Base-by-base conservation (phyloP, 495 filamentous ascomycete species). In the Xylaria telfairii region DNA sequence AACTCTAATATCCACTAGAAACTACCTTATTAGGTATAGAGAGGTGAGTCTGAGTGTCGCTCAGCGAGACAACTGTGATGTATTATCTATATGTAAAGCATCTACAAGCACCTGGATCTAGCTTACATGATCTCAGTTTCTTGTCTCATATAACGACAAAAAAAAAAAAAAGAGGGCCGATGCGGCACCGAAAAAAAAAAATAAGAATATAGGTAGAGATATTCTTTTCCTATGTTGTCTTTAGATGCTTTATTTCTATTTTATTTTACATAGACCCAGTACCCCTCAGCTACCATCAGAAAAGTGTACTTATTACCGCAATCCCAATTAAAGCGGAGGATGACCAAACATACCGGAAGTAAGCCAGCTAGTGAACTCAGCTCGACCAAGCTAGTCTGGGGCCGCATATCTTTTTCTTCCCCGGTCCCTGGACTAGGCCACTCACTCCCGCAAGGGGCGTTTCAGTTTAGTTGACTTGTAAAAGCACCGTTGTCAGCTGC, bases 321-420 rank as follows among this genome's bases (percentile, higher is more conserved):
- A 64, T 64, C 34, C 67, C 46, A 53, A 65, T 70, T 59, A 56
- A 65, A 54, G 68, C 61, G 68, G 61, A 70, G 61, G 49, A 61
- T 70, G 49, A 70, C 60, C 68, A 65, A 30, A 44, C 46, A 32
- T 60, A 37, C 41, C 68, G 68, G 61, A 34, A 70, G 68, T 56
- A 68, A 68, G 65, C 65, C 26, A 65, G 34, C 68, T 70, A 70
- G 68, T 62, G 24, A 70, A 34, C 41, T 70, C 68, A 70, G 68
- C 68, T 70, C 49, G 61, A 70, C 68, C 47, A 70, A 70, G 68
- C 61, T 70, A 70, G 68, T 70, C 68, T 28, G 61, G 61, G 61
- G 68, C 65, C 68, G 68, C 68, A 70, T 70, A 49, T 70, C 61
- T 30, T 65, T 57, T 70, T 65, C 61, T 70, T 65, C 57, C 67